phyloP scores from a whole-genome alignment of 306 rosid genomes.

The Dryas octopetala region DNA sequence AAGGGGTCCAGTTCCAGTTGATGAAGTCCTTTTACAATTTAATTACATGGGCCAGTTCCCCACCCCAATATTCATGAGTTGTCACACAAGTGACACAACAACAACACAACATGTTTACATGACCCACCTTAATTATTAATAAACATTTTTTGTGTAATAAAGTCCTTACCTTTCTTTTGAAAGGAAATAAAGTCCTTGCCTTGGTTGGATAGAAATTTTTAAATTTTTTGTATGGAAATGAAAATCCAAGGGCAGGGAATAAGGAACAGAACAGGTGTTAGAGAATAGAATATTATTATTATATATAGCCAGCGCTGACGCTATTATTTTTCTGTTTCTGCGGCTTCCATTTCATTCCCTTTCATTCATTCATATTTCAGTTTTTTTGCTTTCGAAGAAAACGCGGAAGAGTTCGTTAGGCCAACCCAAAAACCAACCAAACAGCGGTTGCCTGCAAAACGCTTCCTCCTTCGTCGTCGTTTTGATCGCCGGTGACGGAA shows the following conservation, averaged over 20 bases:
- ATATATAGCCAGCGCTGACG: not conserved
- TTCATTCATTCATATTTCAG: slow-evolving; percentile 7
- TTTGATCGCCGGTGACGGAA: slow-evolving; percentile 9
- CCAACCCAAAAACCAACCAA: not conserved
- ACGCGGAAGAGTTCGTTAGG: slow-evolving; percentile 23
- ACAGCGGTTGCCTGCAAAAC: not conserved
- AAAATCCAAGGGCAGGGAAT: not conserved
- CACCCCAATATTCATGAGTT: not conserved
- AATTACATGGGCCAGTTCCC: not conserved
- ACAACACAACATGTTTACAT: not conserved
- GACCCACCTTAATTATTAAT: not conserved
- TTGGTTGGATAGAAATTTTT: no score
- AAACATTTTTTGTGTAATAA: no score
- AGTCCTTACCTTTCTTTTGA: no score
- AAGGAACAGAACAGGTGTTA: not conserved
- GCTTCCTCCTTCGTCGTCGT: slow-evolving; percentile 14
- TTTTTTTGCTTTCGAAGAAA: slow-evolving; percentile 10
- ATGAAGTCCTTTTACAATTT: not conserved
- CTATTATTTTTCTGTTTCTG: slow-evolving; percentile 5
- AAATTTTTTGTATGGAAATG: not conserved
- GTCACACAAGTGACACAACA: slow-evolving; percentile 3
- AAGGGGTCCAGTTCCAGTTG: not conserved
- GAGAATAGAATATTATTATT: not conserved
- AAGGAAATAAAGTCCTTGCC: no score
- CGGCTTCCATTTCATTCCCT: not conserved